Percentiles rank a stretch among this genome's conserved stretches.
Conservation (phyloP, 106 monocot species). For the Iris macrosiphon region DNA sequence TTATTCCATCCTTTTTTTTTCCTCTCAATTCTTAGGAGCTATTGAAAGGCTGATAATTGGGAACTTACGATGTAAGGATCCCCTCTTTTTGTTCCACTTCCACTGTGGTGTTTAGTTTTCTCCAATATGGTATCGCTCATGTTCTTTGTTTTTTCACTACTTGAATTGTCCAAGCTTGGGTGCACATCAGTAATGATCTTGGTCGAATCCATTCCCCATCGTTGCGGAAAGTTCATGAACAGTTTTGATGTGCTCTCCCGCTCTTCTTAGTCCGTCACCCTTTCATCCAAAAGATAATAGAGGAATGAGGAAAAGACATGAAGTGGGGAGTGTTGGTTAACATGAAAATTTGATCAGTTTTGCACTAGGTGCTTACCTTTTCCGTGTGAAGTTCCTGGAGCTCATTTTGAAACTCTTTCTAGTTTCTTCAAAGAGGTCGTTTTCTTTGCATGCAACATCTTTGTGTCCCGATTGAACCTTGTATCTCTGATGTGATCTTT, state of each 20-base stretch:
- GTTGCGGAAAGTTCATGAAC: conserved; percentile 29
- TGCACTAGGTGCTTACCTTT: no score
- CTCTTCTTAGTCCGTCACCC: conserved; percentile 36
- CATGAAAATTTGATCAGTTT: no score
- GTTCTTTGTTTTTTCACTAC: conserved; percentile 21
- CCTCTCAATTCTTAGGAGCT: no score
- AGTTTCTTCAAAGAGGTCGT: conserved; percentile 51
- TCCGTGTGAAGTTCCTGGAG: conserved; percentile 41
- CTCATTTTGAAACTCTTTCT: conserved; percentile 44
- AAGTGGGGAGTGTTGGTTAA: no score
- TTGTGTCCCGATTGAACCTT: conserved; percentile 18
- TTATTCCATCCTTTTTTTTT: no score
- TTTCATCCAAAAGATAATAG: conserved; percentile 4
- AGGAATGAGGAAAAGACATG: not conserved
- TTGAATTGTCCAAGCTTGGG: conserved; percentile 22
- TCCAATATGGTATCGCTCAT: conserved; percentile 47
- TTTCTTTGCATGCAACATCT: conserved; percentile 29
- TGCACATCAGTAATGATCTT: conserved; percentile 38
- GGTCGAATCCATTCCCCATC: conserved; percentile 55
- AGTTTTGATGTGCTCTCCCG: conserved; percentile 26
- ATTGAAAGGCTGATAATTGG: no score
- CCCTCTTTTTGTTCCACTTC: conserved; percentile 49
- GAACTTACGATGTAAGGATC: no score
- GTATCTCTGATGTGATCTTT: conserved; percentile 43
- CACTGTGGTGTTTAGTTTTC: conserved; percentile 28